Evolutionary conservation across 1,284 basidiomycete genomes (phyloP), one percentile per base, ranked within the genome.

Genomic region (Xerocomus amazonicus): DNA sequence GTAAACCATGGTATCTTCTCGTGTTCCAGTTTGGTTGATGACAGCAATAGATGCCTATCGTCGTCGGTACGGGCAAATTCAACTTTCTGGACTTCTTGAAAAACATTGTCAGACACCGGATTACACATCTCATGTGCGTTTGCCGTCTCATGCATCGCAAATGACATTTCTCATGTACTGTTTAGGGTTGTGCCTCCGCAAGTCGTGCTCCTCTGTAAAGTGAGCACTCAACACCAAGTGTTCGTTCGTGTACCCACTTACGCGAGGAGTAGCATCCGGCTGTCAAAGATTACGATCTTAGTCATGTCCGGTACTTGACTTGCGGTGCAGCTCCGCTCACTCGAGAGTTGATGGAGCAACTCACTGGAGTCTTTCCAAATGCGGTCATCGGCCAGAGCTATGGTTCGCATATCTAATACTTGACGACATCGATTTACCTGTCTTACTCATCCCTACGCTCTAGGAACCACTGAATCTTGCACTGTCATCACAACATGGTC

Each of bases 281-380:
- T n/a, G 71, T 74, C 26, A 72, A 75, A 54, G 73, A 78, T 37
- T 81, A 77, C 56, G 75, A 86, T 56, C 61, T 87, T 9, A 72
- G 70, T 51, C 72, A 71, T 35, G 65, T 86, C 31, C 71, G 73
- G 35, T 71, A 74, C 55, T 59, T 75, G 49, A 74, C 81, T 60
- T 67, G 68, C 14, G 84, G 83, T 8, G 83, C 84, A 2, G 84
- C 84, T 1, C 83, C 84, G 2, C 68, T 87, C 14, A 77, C 79
- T 0, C 48, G 67, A 1, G 83, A 81, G 59, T 65, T 81, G 23
- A 78, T 70, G 33, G 54, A 68, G 35, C 74, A 73, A 53, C 66
- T 82, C n/a, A 56, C 70, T 13, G 67, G 71, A 40, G 54, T 77
- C 27, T 60, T 84, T 5, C 79, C 79, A 0, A 63, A 73, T 7